Percentiles rank a stretch among this genome's conserved stretches.
Conservation (phyloP, 306 rosid genomes). For the Cucumis cinereus region DNA sequence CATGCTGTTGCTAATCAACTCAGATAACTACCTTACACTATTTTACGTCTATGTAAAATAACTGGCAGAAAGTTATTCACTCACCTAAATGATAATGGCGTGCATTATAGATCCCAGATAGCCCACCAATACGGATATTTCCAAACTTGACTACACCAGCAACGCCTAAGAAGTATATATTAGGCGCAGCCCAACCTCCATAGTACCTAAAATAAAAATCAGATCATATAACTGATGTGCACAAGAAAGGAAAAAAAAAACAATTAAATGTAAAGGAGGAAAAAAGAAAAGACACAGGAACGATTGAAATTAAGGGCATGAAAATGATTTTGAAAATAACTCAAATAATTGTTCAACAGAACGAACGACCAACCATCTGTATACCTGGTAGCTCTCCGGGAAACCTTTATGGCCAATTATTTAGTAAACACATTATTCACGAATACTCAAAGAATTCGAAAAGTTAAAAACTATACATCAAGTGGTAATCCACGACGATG, state of each 20-base stretch:
- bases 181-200: conserved; percentile 99
- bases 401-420: too few species aligned
- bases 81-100: conserved; percentile 61
- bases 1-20: not conserved
- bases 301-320: not conserved
- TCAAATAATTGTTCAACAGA: not conserved
- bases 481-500: not conserved
- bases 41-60: not conserved
- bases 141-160: conserved; percentile 92
- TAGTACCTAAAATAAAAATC: conserved; percentile 40
- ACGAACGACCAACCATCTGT: not conserved
- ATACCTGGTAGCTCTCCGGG: not conserved
- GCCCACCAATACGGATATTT: conserved; percentile 76
- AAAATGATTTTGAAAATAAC: not conserved
- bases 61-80: not conserved
- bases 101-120: conserved; percentile 80
- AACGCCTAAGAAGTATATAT: conserved; percentile 77
- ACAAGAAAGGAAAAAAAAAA: not conserved
- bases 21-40: not conserved
- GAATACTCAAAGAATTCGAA: not conserved
- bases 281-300: not conserved
- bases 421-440: not conserved
- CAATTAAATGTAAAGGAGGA: not conserved
- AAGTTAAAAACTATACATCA: not conserved
- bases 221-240: not conserved